phyloP scores from a whole-genome alignment of 2,329 filamentous ascomycete genomes.

The Leptographium procerum region DNA sequence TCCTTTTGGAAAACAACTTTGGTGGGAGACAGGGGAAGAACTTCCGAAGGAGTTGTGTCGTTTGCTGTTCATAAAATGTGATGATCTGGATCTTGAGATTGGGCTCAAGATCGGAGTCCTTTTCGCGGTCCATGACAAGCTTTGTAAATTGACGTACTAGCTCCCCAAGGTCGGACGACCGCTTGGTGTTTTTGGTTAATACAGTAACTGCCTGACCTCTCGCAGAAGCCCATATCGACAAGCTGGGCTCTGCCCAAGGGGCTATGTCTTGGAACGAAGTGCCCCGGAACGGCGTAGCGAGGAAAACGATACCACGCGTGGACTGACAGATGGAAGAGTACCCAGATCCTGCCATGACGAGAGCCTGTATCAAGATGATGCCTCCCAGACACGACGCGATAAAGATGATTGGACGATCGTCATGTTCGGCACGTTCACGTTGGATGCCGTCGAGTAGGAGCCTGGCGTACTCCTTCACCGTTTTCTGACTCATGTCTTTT shows the following conservation, averaged over 20 bases:
- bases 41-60: no score
- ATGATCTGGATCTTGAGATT: no score
- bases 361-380: slow-evolving; percentile 19
- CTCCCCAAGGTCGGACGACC: neutral
- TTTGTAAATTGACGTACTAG: no score
- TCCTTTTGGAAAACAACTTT: no score
- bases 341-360: slow-evolving; percentile 9
- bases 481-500: slow-evolving; percentile 11
- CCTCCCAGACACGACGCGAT: slow-evolving; percentile 24
- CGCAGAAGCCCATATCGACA: slow-evolving; percentile 10
- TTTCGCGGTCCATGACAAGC: no score
- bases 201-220: slow-evolving; percentile 5
- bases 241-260: slow-evolving; percentile 11
- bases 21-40: no score
- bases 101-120: no score
- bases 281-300: slow-evolving; percentile 19
- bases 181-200: slow-evolving; percentile 12
- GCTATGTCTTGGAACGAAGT: slow-evolving; percentile 18
- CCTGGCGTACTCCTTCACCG: slow-evolving; percentile 12
- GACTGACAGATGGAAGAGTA: slow-evolving; percentile 9
- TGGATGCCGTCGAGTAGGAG: slow-evolving; percentile 16
- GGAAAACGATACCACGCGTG: slow-evolving; percentile 17
- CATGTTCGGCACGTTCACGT: neutral
- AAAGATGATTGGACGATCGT: slow-evolving; percentile 18
- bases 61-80: no score